phyloP scores from a whole-genome alignment of 1,284 basidiomycete species.

The Chondrostereum purpureum region DNA sequence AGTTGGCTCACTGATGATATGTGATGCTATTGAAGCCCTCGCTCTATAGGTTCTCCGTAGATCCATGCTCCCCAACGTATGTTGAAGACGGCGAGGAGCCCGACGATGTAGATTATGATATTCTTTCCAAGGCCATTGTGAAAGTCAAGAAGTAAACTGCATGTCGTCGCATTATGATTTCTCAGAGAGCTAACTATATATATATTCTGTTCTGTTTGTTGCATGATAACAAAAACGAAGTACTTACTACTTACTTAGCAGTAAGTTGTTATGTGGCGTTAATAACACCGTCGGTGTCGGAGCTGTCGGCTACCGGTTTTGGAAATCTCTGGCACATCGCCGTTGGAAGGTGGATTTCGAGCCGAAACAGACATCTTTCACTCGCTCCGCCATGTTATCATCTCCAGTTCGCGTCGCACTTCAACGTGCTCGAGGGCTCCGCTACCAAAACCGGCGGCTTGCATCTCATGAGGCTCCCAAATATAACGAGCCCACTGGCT shows the following conservation, averaged over 20 bases:
- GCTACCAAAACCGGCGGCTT: constrained; percentile 35
- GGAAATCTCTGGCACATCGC: no score
- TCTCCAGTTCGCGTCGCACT: constrained; percentile 29
- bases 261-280: no score
- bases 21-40: background rate
- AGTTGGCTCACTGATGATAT: background rate
- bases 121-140: constrained; percentile 55
- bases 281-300: no score
- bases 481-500: constrained; percentile 85
- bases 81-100: constrained; percentile 21
- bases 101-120: constrained; percentile 45
- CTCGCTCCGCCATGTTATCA: constrained; percentile 37
- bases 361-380: background rate
- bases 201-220: no score
- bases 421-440: constrained; percentile 27
- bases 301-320: no score
- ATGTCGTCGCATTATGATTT: no score
- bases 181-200: no score
- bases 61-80: constrained; percentile 50
- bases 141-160: no score
- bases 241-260: no score
- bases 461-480: constrained; percentile 76
- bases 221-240: no score
- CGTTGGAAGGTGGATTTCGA: no score
- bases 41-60: constrained; percentile 42